A percentile compares a stretch with the other conserved stretches of the same genome.
Conservation (phyloP, 108 stramenopile species). For the Heterococcus sp. region DNA sequence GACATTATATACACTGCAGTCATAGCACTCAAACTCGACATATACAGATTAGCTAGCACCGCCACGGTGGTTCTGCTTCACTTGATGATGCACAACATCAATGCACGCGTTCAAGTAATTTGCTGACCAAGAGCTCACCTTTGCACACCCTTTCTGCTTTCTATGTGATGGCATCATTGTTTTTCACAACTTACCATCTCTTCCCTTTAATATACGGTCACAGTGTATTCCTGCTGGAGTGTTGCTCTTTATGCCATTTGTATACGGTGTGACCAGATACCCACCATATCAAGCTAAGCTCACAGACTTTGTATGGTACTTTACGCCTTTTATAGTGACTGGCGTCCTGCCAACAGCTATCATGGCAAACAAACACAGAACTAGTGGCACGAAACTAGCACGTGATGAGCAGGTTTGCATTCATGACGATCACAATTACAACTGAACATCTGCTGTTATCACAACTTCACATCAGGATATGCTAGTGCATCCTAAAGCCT, state of each 20-base stretch:
- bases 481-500: too few relatives aligned
- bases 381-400: slow-evolving; percentile 13
- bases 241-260: slow-evolving; percentile 30
- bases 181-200: too few relatives aligned
- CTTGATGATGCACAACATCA: neutral
- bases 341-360: slow-evolving; percentile 35
- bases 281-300: slow-evolving; percentile 25
- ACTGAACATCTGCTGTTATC: too few relatives aligned
- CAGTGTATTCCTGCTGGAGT: slow-evolving; percentile 37
- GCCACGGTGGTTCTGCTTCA: neutral
- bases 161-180: neutral
- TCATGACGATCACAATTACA: too few relatives aligned
- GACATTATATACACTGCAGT: too few relatives aligned
- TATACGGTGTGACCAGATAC: slow-evolving; percentile 25
- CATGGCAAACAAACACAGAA: too few relatives aligned
- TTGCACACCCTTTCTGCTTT: neutral
- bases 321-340: slow-evolving; percentile 39
- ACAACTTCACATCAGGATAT: too few relatives aligned
- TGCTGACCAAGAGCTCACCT: neutral
- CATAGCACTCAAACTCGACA: too few relatives aligned
- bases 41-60: neutral
- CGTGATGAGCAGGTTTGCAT: slow-evolving; percentile 31
- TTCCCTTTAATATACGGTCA: too few relatives aligned
- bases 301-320: slow-evolving; percentile 17
- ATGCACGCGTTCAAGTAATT: neutral